Evolutionary conservation across 441 rosid genomes (phyloP).

Genomic region (Dalechampia spathulata): DNA sequence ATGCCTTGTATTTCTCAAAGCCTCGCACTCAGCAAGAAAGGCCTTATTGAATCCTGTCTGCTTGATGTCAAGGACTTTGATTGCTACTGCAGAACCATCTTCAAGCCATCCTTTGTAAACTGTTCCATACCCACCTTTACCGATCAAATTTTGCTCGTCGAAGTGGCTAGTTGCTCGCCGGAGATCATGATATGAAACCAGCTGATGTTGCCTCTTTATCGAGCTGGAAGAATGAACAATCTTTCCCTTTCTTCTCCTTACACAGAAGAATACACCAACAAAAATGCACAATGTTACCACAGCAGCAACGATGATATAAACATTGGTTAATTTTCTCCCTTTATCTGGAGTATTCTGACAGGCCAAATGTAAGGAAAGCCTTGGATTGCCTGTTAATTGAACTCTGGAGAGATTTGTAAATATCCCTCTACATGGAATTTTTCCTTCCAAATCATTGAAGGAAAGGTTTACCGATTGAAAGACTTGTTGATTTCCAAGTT

Average conservation of each 20-base stretch:
- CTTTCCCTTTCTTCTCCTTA: constrained; percentile 18
- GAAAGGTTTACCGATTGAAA: constrained; percentile 37
- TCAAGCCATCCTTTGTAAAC: constrained; percentile 31
- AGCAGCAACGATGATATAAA: constrained; percentile 14
- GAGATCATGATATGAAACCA: constrained; percentile 36
- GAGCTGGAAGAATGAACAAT: constrained; percentile 1
- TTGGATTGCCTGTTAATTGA: constrained; percentile 31
- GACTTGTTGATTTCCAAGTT: constrained; percentile 23
- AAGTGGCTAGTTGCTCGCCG: constrained; percentile 32
- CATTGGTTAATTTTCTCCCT: neutral
- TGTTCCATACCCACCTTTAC: constrained; percentile 44
- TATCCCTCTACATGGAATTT: constrained; percentile 24
- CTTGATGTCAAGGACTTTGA: constrained; percentile 36
- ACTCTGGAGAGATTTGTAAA: constrained; percentile 23
- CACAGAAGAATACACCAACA: constrained; percentile 9
- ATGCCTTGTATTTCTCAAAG: constrained; percentile 39
- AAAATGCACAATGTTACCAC: constrained; percentile 13
- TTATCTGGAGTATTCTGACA: constrained; percentile 12
- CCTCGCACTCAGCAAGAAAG: constrained; percentile 46
- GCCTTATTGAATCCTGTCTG: constrained; percentile 33
- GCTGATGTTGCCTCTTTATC: constrained; percentile 20
- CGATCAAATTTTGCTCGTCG: constrained; percentile 28
- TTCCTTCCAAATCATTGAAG: constrained; percentile 38
- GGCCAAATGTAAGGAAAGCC: constrained; percentile 27
- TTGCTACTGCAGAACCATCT: constrained; percentile 14